Base-by-base conservation (phyloP, 805 yeast species). In the Blastobotrys peoriensis region DNA sequence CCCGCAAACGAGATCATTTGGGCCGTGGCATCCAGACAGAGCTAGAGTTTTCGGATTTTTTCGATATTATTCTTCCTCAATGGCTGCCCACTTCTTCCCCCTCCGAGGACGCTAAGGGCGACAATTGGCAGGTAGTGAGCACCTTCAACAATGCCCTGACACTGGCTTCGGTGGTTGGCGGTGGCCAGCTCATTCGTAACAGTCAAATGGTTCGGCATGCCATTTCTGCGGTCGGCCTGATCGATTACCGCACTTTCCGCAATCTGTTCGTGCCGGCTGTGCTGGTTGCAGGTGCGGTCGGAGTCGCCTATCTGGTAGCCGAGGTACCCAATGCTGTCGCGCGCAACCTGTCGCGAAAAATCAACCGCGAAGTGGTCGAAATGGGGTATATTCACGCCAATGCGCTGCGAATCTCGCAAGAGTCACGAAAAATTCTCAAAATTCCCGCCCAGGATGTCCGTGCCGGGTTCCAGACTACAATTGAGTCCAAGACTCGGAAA, bases 301-400 rank as follows among this genome's bases (percentile, higher is more conserved):
- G 83, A 0, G 65, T 75, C 0, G 76, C 78, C 34, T 87, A 85
- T 56, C 60, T 88, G 46, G 67, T 87, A 16, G 70, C 73, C 47
- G 98, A 93, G 62, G 78, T 94, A 10, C 97, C 97, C 2, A 77
- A 83, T 55, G 95, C 97, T 0, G 78, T 86, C 55, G 94, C 96
- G 16, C 71, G 87, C 52, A 88, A 88, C 46, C 74, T 87, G 47
- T 87, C 93, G 0, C 70, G 73, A 39, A 86, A 84, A 62, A 75
- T 91, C 52, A 76, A 75, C 50, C 59, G 59, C 4, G 83, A 82
- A 56, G 68, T 93, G 27, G 70, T 70, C 35, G 76, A 74, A 13
- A 64, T 79, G 53, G 96, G 89, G 48, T 93, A 88, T 56, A 79
- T 85, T 9, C 93, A 84, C 54, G 56, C 70, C 37, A 91, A 89